Percentiles rank a stretch among this genome's conserved stretches.
Conservation (phyloP, 176 grass and related monocot genomes). For the maize (Zea mays) region DNA sequence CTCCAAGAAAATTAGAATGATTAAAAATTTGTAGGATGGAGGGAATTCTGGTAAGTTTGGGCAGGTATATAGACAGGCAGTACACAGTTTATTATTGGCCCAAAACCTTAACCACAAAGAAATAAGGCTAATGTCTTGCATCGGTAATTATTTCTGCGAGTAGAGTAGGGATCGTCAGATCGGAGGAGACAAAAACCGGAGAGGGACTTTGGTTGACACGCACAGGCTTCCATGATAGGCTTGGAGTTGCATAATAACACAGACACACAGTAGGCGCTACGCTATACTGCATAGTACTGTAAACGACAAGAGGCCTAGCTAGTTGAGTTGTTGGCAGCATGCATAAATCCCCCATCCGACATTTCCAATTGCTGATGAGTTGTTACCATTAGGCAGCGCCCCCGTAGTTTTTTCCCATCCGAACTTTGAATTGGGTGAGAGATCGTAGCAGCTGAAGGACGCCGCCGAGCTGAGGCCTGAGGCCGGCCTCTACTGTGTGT, state of each 20-base stretch:
- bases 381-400: neutral
- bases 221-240: neutral
- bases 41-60: no score
- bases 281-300: neutral
- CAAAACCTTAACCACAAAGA: neutral
- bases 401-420: neutral
- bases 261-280: neutral
- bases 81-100: neutral
- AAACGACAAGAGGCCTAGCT: neutral
- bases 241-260: neutral
- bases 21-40: no score
- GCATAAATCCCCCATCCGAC: no score
- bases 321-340: neutral
- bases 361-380: neutral
- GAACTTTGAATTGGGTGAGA: slow-evolving; percentile 2
- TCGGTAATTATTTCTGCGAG: neutral
- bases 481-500: neutral
- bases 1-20: no score
- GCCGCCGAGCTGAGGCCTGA: no score
- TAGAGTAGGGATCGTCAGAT: neutral
- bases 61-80: neutral
- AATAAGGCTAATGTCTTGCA: neutral
- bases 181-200: neutral
- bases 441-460: neutral
- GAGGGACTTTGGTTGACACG: neutral